Percentiles rank a stretch among this genome's conserved stretches.
Evolutionary conservation across 163 green algal species (phyloP).

Genomic region (Volvox carteri): DNA sequence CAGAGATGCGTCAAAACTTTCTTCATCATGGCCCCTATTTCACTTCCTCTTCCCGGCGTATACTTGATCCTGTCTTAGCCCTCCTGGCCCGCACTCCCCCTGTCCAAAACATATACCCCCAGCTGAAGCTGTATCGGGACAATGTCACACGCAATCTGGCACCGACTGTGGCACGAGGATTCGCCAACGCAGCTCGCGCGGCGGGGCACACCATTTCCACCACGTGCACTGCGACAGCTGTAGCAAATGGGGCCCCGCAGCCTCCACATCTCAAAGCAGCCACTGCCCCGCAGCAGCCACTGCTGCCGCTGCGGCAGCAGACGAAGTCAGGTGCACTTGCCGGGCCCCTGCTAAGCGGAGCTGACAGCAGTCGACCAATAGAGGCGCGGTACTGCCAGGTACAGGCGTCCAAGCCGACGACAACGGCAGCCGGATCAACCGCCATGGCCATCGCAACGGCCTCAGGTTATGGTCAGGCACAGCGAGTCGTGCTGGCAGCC

Average conservation of each 20-base stretch:
- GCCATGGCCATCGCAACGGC: too few relatives aligned
- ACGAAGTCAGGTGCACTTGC: background rate
- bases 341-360: background rate
- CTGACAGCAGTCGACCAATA: background rate
- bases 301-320: background rate
- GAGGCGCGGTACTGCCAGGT: background rate
- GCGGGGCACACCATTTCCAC: background rate
- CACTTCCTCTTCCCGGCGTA: too few relatives aligned
- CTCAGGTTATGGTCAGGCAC: too few relatives aligned
- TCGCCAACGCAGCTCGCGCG: background rate
- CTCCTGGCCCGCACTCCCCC: too few relatives aligned
- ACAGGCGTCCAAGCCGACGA: too few relatives aligned
- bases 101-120: too few relatives aligned
- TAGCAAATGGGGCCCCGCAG: background rate
- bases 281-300: background rate
- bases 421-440: too few relatives aligned
- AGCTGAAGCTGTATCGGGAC: conserved; percentile 34
- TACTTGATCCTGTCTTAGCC: too few relatives aligned
- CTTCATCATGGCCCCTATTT: too few relatives aligned
- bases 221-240: background rate
- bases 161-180: conserved; percentile 18
- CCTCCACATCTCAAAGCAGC: background rate
- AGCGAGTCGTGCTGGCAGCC: too few relatives aligned
- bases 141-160: conserved; percentile 35
- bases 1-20: too few relatives aligned